phyloP scores from a whole-genome alignment of 306 rosid genomes.

The Sicyos baderoa region DNA sequence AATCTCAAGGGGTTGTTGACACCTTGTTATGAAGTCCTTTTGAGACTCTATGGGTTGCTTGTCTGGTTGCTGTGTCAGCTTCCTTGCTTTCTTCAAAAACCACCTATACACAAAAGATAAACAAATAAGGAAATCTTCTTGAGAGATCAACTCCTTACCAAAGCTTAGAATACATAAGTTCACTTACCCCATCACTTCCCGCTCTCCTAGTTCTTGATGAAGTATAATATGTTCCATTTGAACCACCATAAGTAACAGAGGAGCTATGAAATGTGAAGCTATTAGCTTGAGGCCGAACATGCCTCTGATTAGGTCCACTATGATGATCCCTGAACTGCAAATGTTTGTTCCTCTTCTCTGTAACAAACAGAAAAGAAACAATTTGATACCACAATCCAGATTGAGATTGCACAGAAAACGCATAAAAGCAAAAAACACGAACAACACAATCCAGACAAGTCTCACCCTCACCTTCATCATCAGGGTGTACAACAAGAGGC shows the following conservation, averaged over 20 bases:
- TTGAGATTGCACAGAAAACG: background rate
- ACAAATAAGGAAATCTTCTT: conserved; percentile 10
- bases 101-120: conserved; percentile 36
- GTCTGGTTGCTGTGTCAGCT: conserved; percentile 57
- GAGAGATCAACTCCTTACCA: background rate
- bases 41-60: conserved; percentile 57
- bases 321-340: conserved; percentile 31
- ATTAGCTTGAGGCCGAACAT: conserved; percentile 47
- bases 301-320: conserved; percentile 19
- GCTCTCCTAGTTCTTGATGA: conserved; percentile 55
- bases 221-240: conserved; percentile 58
- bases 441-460: conserved; percentile 1
- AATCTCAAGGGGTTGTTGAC: conserved; percentile 1
- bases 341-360: conserved; percentile 48
- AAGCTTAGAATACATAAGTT: background rate
- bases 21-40: conserved; percentile 72
- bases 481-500: conserved; percentile 44
- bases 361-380: conserved; percentile 3
- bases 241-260: conserved; percentile 52
- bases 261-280: conserved; percentile 80
- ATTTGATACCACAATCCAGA: background rate
- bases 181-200: conserved; percentile 84
- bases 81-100: conserved; percentile 77
- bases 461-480: conserved; percentile 56
- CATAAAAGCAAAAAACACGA: background rate